Evolutionary conservation across 805 yeast species (phyloP).

Genomic region (Kodamaea nitidulidarum): DNA sequence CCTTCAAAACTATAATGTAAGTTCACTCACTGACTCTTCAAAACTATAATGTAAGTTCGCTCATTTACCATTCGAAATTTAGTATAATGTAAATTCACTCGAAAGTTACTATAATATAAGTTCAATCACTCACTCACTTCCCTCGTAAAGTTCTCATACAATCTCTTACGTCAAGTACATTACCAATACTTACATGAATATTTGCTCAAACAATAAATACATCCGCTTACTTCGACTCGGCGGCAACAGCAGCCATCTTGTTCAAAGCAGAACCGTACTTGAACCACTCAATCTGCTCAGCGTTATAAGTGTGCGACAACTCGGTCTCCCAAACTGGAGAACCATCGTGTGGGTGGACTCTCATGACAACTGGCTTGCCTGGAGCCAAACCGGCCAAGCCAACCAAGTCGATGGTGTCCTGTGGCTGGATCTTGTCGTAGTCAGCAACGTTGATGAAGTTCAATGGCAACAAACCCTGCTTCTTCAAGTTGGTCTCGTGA

Average conservation of each 20-base stretch:
- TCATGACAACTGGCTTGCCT: conserved; percentile 83
- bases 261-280: conserved; percentile 98
- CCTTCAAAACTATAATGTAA: no score
- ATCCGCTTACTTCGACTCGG: conserved; percentile 2
- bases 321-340: conserved; percentile 76
- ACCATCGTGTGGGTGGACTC: conserved; percentile 71
- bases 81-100: no score
- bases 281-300: conserved; percentile 98
- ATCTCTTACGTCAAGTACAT: not conserved
- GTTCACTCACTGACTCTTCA: no score
- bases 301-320: conserved; percentile 94
- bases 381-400: conserved; percentile 87
- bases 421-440: conserved; percentile 90
- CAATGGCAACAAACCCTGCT: conserved; percentile 97
- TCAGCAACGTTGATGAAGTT: conserved; percentile 86
- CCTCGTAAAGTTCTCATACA: not conserved
- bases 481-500: conserved; percentile 99
- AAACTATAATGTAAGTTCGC: no score
- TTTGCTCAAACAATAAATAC: conserved; percentile 4
- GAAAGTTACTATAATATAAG: no score
- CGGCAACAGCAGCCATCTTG: conserved; percentile 63
- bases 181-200: not conserved
- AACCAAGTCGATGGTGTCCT: conserved; percentile 81
- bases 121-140: no score
- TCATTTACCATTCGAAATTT: no score